Base-by-base conservation (phyloP, 1,284 basidiomycete species). In the Ceratobasidium sp. region DNA sequence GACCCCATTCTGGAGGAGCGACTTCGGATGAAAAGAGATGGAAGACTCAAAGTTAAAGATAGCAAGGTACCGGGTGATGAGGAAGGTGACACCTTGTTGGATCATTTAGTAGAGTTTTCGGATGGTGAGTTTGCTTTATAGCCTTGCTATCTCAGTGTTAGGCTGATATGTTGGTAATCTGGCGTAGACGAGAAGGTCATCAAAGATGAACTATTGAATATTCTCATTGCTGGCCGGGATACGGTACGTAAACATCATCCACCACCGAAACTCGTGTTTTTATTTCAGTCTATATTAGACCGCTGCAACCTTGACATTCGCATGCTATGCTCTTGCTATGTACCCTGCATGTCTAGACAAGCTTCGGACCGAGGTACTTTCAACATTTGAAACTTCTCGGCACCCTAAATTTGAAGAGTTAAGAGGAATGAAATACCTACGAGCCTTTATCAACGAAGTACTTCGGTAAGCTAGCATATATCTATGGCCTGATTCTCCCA, bases 361-460 rank as follows among this genome's bases (percentile, higher is more conserved):
- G 75, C 85, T 93, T 67, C 89, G 92, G n/a, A 84, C 85, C 1
- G 92, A 93, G 81, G 88, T 93, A 10, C 81, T 92, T 12, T 84
- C 87, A 9, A 84, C 88, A 52, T 90, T 88, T 80, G 91, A 90
- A 1, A 80, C 85, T 5, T 82, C 85, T 44, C 82, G 83, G 20
- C 80, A 86, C 1, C 90, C 91, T 1, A 89, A 88, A 0, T 89
- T 88, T 79, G 89, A 89, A 52, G 85, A 85, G 56, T 86, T 93
- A 77, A 87, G 86, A 80, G 83, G 86, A 50, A 85, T 93, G 82
- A 90, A 87, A 84, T 93, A 93, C 81, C 91, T 93, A 85, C 88
- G 90, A 78, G 92, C 92, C 3, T 90, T 93, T 15, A 87, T 94
- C 48, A 92, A 93, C 79, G 92, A 94, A 81, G 91, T 91, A 0